Percentiles rank a stretch among this genome's conserved stretches.
These are phyloP conservation scores for Plenodomus tracheiphilus DNA, from an alignment of 2,329 filamentous ascomycete genomes.

Conservation along the genomic window DNA sequence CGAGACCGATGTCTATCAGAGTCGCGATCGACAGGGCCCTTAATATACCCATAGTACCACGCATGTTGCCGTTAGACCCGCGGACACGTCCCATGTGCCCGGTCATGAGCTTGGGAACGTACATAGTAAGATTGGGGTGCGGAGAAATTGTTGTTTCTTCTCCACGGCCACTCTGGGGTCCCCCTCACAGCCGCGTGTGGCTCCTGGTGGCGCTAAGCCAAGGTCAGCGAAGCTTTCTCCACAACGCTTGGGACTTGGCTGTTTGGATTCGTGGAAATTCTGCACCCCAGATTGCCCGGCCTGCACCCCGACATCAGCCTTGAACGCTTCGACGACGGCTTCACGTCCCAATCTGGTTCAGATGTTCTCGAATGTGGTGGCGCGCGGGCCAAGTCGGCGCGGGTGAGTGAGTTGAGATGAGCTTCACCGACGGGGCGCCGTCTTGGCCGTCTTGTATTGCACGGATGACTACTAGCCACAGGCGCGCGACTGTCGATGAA, in stretches of 20 bases:
- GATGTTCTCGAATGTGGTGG: not conserved
- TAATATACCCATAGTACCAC: conserved; percentile 23
- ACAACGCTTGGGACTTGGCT: conserved; percentile 9
- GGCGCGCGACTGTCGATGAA: not conserved
- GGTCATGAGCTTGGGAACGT: conserved; percentile 6
- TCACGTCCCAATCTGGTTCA: not conserved
- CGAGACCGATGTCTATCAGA: not conserved
- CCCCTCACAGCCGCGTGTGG: conserved; percentile 20
- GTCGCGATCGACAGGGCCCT: conserved; percentile 1
- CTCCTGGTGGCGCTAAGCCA: conserved; percentile 20
- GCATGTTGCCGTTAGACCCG: conserved; percentile 8
- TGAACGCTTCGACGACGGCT: conserved; percentile 1
- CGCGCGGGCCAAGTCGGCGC: not conserved
- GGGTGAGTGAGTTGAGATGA: not conserved
- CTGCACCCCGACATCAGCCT: conserved; percentile 1
- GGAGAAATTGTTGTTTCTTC: conserved; percentile 16
- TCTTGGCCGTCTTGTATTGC: not conserved
- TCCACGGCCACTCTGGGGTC: conserved; percentile 15
- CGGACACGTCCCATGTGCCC: conserved; percentile 4
- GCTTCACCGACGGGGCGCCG: not conserved
- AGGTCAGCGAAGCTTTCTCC: conserved; percentile 18
- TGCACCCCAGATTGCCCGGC: conserved; percentile 7
- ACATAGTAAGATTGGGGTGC: conserved; percentile 10
- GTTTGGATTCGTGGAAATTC: conserved; percentile 30
- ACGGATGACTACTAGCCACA: not conserved